Base-by-base conservation (phyloP, 257 asterid genomes). In the Verbascum thapsus region DNA sequence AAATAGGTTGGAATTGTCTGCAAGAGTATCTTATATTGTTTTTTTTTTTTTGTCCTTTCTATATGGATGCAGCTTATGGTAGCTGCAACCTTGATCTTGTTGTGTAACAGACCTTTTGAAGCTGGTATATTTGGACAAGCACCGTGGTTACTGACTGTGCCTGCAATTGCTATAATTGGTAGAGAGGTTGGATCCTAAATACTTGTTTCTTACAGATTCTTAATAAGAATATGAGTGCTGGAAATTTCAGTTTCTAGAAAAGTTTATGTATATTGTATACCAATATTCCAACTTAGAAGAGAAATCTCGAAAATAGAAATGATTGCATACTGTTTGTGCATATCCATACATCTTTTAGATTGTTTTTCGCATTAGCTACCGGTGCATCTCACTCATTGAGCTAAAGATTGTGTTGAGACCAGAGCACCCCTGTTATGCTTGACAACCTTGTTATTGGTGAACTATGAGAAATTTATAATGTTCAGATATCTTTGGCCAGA, bases 11-110 rank as follows among this genome's bases (percentile, higher is more conserved):
- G 32, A 26, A 26, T 5, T 5, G 32, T 26, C 32, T 26, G 6
- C 26, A 11, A 40, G 50, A 64, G 51, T 40, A 54, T 22, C 48
- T 53, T 60, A 23, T 37, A 22, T 67, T 9, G 9, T 53, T 34
- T 39, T 51, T 37, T 5, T 17, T 32, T 61, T 56, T 53, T 20
- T 62, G 51, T 72, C 23, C 19, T 47, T 10, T 54, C 40, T 57
- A 34, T 22, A 20, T 80, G 30, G 61, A 18, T 80, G 77, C 83
- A 89, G 96, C 89, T 89, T 67, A 89, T 83, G 95, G 95, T 89
- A 63, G 96, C 95, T 74, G 87, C 96, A 68, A 81, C 95, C 57
- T 75, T 89, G 78, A 83, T 89, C 74, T 82, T 89, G 69, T 75
- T 89, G 75, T 89, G 95, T 67, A 84, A 86, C 39, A 86, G 68